These are phyloP conservation scores for Pseudoperonospora humuli DNA, from an alignment of 352 stramenopile species.

Conservation along the genomic window DNA sequence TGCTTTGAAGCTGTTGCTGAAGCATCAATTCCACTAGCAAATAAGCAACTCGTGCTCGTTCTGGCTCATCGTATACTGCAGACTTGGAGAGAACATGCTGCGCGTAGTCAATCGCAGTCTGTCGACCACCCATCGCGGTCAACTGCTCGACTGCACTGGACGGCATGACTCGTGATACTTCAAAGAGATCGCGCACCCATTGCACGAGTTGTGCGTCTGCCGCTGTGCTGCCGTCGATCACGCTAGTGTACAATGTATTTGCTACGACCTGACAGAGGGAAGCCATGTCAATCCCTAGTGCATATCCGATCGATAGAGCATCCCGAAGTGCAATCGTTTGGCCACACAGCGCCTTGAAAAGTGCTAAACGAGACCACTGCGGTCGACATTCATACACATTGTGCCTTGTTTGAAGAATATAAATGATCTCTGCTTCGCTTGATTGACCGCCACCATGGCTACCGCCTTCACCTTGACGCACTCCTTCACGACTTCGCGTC, in stretches of 20 bases:
- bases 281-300: constrained; percentile 81
- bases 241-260: constrained; percentile 58
- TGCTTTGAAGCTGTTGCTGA: constrained; percentile 42
- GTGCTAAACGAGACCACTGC: constrained; percentile 72
- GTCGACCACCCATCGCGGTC: constrained; percentile 38
- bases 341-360: constrained; percentile 65
- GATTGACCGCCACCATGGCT: constrained; percentile 14
- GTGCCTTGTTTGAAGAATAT: constrained; percentile 72
- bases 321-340: constrained; percentile 52
- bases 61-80: constrained; percentile 25
- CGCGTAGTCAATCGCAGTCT: constrained; percentile 54
- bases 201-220: constrained; percentile 25
- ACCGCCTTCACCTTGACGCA: constrained; percentile 1
- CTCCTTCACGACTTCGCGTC: constrained; percentile 11
- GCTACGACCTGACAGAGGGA: constrained; percentile 79
- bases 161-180: constrained; percentile 58
- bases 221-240: constrained; percentile 18
- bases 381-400: constrained; percentile 82
- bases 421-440: constrained; percentile 58
- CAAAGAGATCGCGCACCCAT: constrained; percentile 75
- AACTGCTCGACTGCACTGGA: constrained; percentile 67
- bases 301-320: constrained; percentile 79
- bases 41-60: constrained; percentile 44
- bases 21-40: constrained; percentile 52
- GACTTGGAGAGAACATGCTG: constrained; percentile 40